Evolutionary conservation across 345 rosid species (phyloP), one percentile per base, ranked within the genome.

Genomic region (Acer campestre): DNA sequence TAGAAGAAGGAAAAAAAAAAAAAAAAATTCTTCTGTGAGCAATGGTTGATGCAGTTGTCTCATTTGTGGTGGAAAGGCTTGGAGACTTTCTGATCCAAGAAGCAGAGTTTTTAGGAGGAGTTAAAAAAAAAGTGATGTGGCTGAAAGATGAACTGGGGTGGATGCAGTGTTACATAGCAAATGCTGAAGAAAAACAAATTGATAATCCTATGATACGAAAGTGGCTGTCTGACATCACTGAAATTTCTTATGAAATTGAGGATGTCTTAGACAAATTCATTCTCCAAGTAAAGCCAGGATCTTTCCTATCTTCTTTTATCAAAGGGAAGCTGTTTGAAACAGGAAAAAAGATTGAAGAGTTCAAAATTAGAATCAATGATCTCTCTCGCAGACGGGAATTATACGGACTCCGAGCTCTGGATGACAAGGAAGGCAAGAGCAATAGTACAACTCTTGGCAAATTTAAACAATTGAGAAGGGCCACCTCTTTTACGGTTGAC

Each of bases 221-320:
- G 7, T 83, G 84, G 84, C 79, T 79, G 23, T 79, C 81, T 25
- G 83, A 77, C 3, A 80, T 85, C 71, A 73, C 79, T 76, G 74
- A 75, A 51, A 73, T 77, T 35, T 77, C 84, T 11, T 80, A 85
- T 10, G 86, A 83, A 63, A 70, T 83, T 20, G 86, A 85, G 22
- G 86, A 82, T 67, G 53, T 80, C 67, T 71, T 85, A 18, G 85
- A 80, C 40, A 69, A 67, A 2, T 71, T 71, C 10, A 46, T 80
- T 70, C 80, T 82, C 64, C 55, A 49, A 53, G 68, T 40, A 72
- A 78, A 70, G 53, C 14, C 14, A 58, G 51, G 61, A 1, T 3
- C 5, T 5, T 13, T 17, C 55, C 13, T 49, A 68, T 59, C 7
- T 40, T 38, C 75, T 61, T 68, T 67, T 55, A 7, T 49, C 53